phyloP scores from a whole-genome alignment of 73 alveolate species.

The Paramecium primaurelia region DNA sequence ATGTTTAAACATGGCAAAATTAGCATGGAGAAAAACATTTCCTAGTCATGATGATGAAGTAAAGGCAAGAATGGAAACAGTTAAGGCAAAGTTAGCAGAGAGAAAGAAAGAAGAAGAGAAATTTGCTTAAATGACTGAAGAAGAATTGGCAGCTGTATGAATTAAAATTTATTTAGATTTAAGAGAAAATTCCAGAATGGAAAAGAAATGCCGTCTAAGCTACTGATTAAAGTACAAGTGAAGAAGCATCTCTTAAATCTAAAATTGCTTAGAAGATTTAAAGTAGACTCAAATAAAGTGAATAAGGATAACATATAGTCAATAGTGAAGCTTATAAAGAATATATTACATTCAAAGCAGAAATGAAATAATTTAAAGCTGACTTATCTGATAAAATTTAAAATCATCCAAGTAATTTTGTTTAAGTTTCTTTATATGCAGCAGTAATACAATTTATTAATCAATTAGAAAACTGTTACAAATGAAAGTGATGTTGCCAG shows the following conservation, averaged over 20 bases:
- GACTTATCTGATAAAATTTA: neutral
- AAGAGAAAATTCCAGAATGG: conserved; percentile 48
- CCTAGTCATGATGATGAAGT: conserved; percentile 37
- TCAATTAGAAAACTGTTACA: neutral
- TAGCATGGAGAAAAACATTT: conserved; percentile 48
- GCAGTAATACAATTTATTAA: neutral
- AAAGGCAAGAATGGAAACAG: conserved; percentile 6
- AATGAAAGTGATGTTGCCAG: conserved; percentile 24
- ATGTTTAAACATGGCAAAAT: conserved; percentile 20
- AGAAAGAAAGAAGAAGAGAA: conserved; percentile 32
- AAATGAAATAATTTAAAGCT: neutral
- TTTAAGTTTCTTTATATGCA: conserved; percentile 13
- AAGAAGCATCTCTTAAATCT: neutral
- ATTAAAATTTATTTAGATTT: neutral
- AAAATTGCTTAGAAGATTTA: neutral
- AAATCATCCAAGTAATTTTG: conserved; percentile 19
- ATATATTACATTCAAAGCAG: neutral
- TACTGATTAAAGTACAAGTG: neutral
- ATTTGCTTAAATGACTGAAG: neutral
- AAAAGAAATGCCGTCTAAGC: conserved; percentile 5
- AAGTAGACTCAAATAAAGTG: neutral
- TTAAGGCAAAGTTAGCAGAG: conserved; percentile 21
- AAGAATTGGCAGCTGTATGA: conserved; percentile 23
- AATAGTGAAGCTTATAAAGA: conserved; percentile 3
- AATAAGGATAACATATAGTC: neutral